Evolutionary conservation across 2,329 filamentous ascomycete genomes (phyloP), one percentile per base, ranked within the genome.

Genomic region (Coniochaeta sp.): DNA sequence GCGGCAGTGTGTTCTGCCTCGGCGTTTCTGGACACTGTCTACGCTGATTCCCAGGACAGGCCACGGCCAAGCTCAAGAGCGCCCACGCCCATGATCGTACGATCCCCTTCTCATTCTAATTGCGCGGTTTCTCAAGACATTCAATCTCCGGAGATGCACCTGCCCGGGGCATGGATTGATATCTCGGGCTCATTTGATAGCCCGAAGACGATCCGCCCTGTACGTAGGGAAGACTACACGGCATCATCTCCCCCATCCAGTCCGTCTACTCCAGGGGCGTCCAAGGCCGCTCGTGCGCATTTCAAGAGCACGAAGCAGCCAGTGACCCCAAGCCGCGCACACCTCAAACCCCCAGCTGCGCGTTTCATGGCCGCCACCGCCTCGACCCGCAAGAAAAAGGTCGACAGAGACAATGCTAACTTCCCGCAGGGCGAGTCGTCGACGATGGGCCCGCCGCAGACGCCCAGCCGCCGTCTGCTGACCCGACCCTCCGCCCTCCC

Each of bases 21-120:
- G 2, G 79, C 84, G 17, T 97, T 93, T 72, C 80, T 97, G 60
- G 93, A 97, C 59, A 84, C 81, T 6, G 82, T 91, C 17, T 96
- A 89, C 70, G 82, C 84, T 58, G 92, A 96, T 61, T 72, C 76
- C 63, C 54, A 56, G 17, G 30, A 56, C 6, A 78, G 82, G 61
- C 83, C 81, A 59, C 84, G 83, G 62, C 78, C 81, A 59, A 81
- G 79, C 62, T 89, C 88, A 12, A 81, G 88, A 70, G 87, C 88
- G 2, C 80, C 82, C 59, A 91, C 88, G 14, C 89, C 89, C 34
- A 83, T 89, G 81, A 80, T 82, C 76, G 84, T 88, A 85, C 75
- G 84, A 72, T 66, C 73, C 63, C 77, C 76, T 73, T 72, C 70
- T 24, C 73, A 74, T 60, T 73, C 75, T 63, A 75, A 76, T 59